A percentile compares a stretch with the other conserved stretches of the same genome.
Evolutionary conservation across 768 basidiomycete species (phyloP).

Genomic region (Rhizopogon sp.): DNA sequence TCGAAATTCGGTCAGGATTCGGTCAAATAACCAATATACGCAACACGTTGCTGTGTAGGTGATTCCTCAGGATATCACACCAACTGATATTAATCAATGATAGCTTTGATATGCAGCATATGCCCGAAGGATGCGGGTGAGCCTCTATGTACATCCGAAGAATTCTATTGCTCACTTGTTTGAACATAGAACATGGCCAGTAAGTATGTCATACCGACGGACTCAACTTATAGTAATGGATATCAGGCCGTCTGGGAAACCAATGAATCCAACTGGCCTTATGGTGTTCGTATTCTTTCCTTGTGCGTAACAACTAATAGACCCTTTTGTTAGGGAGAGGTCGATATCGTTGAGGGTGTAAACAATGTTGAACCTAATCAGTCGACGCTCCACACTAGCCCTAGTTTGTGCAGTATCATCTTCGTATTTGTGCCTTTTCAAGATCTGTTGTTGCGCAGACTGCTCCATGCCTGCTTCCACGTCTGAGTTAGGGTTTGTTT

Average conservation of each 20-base stretch:
- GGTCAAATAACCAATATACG: constrained; percentile 23
- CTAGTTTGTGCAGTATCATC: constrained; percentile 26
- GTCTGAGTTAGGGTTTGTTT: constrained; percentile 20
- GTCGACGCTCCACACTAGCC: constrained; percentile 51
- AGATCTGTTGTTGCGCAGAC: constrained; percentile 7
- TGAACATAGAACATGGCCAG: constrained; percentile 31
- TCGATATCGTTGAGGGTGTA: constrained; percentile 35
- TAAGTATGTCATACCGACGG: constrained; percentile 6
- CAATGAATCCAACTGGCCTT: constrained; percentile 18
- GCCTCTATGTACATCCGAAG: constrained; percentile 3
- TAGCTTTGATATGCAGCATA: constrained; percentile 31
- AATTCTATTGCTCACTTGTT: background rate
- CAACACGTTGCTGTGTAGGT: constrained; percentile 30
- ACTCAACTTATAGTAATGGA: background rate
- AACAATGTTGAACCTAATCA: constrained; percentile 50
- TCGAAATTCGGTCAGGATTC: constrained; percentile 33
- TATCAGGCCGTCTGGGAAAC: constrained; percentile 25
- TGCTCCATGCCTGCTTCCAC: constrained; percentile 23
- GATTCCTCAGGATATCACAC: background rate
- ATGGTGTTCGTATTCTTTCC: constrained; percentile 11
- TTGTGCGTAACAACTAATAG: background rate
- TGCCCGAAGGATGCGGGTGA: constrained; percentile 32
- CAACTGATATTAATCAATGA: background rate
- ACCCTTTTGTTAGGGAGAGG: constrained; percentile 17
- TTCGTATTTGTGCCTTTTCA: background rate